phyloP scores from a whole-genome alignment of 31 red algal genomes.

The Bonnemaisonia californica region DNA sequence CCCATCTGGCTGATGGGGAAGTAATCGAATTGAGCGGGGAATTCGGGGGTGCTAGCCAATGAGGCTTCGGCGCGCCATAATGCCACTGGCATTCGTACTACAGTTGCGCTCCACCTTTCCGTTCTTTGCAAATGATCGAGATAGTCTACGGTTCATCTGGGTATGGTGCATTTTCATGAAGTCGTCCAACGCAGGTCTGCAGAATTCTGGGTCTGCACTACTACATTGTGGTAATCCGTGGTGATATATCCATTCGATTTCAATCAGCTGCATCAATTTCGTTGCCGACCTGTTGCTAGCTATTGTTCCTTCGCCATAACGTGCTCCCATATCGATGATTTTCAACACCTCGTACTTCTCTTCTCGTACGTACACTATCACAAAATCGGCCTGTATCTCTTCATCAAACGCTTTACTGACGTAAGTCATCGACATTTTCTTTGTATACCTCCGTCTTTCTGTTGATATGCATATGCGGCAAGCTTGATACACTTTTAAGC shows the following conservation, averaged over 20 bases:
- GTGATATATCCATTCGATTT: slow-evolving; percentile 12
- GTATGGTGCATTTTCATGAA: neutral
- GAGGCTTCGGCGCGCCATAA: too few species aligned
- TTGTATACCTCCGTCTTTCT: neutral
- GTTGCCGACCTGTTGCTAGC: neutral
- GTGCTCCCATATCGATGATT: slow-evolving; percentile 14
- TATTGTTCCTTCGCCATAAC: slow-evolving; percentile 15
- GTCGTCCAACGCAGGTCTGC: neutral
- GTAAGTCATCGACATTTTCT: slow-evolving; percentile 9
- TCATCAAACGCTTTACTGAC: slow-evolving; percentile 8
- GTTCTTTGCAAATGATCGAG: slow-evolving; percentile 33
- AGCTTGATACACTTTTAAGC: neutral
- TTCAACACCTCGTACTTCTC: slow-evolving; percentile 21
- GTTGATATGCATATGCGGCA: slow-evolving; percentile 7
- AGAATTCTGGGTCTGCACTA: slow-evolving; percentile 12
- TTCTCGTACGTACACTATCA: neutral
- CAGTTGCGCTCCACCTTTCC: slow-evolving; percentile 14
- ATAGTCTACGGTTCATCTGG: neutral
- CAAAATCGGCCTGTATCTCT: slow-evolving; percentile 20
- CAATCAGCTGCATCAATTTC: neutral
- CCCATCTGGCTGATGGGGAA: too few species aligned
- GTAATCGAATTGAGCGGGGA: too few species aligned
- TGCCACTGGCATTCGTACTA: too few species aligned
- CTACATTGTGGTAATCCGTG: neutral
- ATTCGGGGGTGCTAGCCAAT: too few species aligned